Evolutionary conservation across 208 protist species (phyloP), one percentile per base, ranked within the genome.

Genomic region (Wallacemonas sp.): DNA sequence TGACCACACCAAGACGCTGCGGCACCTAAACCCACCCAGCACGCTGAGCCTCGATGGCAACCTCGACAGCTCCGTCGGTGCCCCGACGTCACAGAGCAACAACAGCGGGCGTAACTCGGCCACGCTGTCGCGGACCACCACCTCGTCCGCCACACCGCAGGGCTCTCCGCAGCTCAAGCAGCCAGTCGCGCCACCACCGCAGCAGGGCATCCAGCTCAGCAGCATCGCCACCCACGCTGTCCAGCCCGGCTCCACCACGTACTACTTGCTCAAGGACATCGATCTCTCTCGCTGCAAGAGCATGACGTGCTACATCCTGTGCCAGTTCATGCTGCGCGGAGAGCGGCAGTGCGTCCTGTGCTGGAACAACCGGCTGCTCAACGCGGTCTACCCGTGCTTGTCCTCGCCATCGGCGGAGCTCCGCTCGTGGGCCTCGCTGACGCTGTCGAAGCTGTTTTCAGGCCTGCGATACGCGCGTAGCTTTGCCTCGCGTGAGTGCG

Each of bases 221-320:
- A 67, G 29, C 32, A 63, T 95, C 3, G 63, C 93, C 19, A 81
- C 74, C 43, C 80, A 91, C 61, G 69, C 71, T 47, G 76, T 73
- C 11, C 83, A 91, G 69, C 29, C 61, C 2, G 29, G 44, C n/a
- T 47, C 66, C 48, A 76, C 65, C 26, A 68, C 95, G 17, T 90
- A 88, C 67, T 94, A 85, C 39, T 49, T 94, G 17, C 78, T 92
- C 65, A 69, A 81, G 77, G 74, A 87, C 60, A 52, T 89, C 52
- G 55, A 80, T 68, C 62, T 96, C 64, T 63, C 70, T 46, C 66
- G 95, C 3, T 93, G 85, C 63, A 96, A 94, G 76, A 80, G 84
- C 32, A 97, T 98, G 83, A 70, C 93, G 6, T 97, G 93, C 64
- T 98, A 98, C 76, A 86, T 99, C 0, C 83, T 99, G 19, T 93